These are phyloP conservation scores for Echinosophora koreensis DNA, from an alignment of 306 rosid species.

Conservation along the genomic window DNA sequence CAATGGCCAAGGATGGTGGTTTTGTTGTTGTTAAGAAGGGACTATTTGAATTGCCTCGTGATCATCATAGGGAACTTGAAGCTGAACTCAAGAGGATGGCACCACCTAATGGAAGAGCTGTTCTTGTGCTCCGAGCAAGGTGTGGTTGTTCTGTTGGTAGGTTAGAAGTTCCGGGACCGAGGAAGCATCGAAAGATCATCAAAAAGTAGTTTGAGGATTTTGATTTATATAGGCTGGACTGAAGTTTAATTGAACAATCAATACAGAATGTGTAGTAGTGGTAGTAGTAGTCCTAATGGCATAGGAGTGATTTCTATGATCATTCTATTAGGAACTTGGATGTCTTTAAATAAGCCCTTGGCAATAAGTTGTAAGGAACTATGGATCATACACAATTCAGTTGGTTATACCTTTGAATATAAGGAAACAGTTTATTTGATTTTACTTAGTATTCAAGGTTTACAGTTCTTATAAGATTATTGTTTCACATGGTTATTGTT, in stretches of 20 bases:
- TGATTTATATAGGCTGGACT: constrained; percentile 52
- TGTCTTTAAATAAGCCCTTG: constrained; percentile 82
- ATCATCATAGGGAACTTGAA: constrained; percentile 90
- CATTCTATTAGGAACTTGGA: constrained; percentile 52
- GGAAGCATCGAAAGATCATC: constrained; percentile 81
- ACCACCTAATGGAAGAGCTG: constrained; percentile 91
- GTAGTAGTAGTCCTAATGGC: constrained; percentile 45
- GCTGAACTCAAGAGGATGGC: constrained; percentile 99
- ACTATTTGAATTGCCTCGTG: constrained; percentile 82
- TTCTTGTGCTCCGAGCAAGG: constrained; percentile 79
- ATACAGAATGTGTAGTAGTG: constrained; percentile 51
- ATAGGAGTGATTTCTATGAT: constrained; percentile 47
- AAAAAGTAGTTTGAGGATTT: constrained; percentile 69
- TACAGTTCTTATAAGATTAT: constrained; percentile 11
- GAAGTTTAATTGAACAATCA: constrained; percentile 27
- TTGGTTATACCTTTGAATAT: constrained; percentile 68
- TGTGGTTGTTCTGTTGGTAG: constrained; percentile 98
- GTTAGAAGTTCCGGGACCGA: constrained; percentile 92
- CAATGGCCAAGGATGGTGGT: constrained; percentile 53
- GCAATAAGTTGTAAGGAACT: constrained; percentile 67
- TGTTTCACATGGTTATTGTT: constrained; percentile 35
- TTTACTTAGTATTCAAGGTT: constrained; percentile 42
- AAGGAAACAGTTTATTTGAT: constrained; percentile 51
- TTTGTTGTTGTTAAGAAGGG: constrained; percentile 63
- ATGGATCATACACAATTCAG: constrained; percentile 57